Evolutionary conservation across 2,329 filamentous ascomycete species (phyloP).

Genomic region (Ceratocystis colombiana): DNA sequence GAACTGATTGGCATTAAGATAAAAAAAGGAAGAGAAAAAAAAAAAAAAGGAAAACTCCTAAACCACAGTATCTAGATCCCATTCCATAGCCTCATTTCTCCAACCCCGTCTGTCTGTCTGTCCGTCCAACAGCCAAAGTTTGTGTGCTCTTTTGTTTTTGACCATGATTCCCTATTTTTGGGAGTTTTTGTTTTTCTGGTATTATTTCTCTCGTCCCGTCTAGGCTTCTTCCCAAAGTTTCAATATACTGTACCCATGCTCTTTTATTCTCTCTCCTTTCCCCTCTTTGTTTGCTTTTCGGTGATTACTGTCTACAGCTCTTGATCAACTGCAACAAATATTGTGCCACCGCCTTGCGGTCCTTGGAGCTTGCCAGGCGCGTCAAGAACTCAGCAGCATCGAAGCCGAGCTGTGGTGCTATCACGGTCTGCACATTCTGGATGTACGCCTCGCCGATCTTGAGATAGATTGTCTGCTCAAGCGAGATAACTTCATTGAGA

Average conservation of each 20-base stretch:
- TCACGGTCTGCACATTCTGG: slow-evolving; percentile 51
- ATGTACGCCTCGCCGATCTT: slow-evolving; percentile 82
- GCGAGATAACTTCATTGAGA: slow-evolving; percentile 70
- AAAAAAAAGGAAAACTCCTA: slow-evolving; percentile 16
- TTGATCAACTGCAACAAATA: slow-evolving; percentile 54
- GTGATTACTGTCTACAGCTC: slow-evolving; percentile 33
- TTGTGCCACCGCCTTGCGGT: slow-evolving; percentile 51
- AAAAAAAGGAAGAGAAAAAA: background rate
- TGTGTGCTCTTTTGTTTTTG: background rate
- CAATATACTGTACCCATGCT: slow-evolving; percentile 7
- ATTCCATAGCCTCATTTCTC: background rate
- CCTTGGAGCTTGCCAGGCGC: slow-evolving; percentile 47
- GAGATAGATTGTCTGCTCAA: slow-evolving; percentile 82
- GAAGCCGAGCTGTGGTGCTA: slow-evolving; percentile 57
- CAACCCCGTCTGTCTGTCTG: background rate
- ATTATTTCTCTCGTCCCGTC: background rate
- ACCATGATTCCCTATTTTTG: slow-evolving; percentile 12
- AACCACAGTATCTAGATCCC: slow-evolving; percentile 17
- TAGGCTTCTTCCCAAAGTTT: slow-evolving; percentile 3
- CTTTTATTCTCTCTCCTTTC: background rate
- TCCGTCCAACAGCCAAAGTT: background rate
- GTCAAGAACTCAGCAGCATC: slow-evolving; percentile 51
- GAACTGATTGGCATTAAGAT: background rate
- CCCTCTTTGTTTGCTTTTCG: background rate
- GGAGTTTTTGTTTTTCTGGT: background rate